Base-by-base conservation (phyloP, 495 filamentous ascomycete species). In the Bryoglossum gracile region DNA sequence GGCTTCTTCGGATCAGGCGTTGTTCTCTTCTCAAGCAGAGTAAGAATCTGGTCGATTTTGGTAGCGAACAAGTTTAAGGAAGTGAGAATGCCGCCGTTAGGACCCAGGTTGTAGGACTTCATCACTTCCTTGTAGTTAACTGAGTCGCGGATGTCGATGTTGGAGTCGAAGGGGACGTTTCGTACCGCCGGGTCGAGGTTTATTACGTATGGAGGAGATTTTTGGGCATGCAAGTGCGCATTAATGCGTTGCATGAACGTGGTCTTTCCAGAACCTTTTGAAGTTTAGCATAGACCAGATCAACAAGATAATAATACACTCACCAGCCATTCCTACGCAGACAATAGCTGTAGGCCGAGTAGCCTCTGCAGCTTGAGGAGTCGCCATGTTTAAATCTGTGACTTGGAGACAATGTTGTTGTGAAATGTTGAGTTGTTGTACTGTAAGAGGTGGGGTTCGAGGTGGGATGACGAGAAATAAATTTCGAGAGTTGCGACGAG, bases 121-220 rank as follows among this genome's bases (percentile, higher is more conserved):
- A 99, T 99, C 53, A 99, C 92, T 66, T 99, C 91, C 65, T 95
- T 94, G 76, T 99, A 99, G 70, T 99, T 95, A 61, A 99, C 88
- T 22, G 84, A 89, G 67, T 99, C 94, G 50, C 94, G 88, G 59
- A 99, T 99, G 66, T 99, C 92, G 71, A 99, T 96, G 67, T 99
- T 97, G 69, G 80, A 80, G 50, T 94, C 88, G 66, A 96, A 99
- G n/a, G 92, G 94, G n/a, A 96, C 83, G 48, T 80, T 85, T 49
- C 84, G 79, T 23, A 99, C 91, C 30, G 94, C 92, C 4, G 92
- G 92, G 65, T 99, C 92, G 36, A 99, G 84, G 66, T 99, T 99
- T 51, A 99, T 81, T 35, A 97, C 87, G 64, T 99, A 99, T 14
- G 89, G 90, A 0, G 83, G 79, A 6, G 76, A 72, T 41, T 77